A percentile compares a stretch with the other conserved stretches of the same genome.
Conservation (phyloP, 257 asterid genomes). For the Solanum sitiens region DNA sequence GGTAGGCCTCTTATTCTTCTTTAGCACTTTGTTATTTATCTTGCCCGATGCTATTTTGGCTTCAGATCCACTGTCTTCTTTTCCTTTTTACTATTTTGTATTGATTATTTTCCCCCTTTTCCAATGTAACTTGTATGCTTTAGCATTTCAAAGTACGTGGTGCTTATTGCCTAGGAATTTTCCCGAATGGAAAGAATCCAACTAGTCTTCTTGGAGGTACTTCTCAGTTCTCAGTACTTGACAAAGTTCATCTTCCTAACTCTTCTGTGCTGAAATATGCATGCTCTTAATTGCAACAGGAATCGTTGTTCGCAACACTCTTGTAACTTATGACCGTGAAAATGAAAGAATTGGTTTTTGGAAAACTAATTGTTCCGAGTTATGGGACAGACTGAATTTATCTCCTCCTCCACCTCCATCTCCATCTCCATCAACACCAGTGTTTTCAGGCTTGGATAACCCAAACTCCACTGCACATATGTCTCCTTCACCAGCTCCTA, state of each 20-base stretch:
- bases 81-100: background rate
- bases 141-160: constrained; percentile 90
- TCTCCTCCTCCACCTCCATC: constrained; percentile 8
- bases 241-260: background rate
- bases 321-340: constrained; percentile 88
- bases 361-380: constrained; percentile 93
- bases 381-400: constrained; percentile 74
- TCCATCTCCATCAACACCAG: constrained; percentile 1
- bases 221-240: background rate
- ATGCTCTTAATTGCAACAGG: constrained; percentile 26
- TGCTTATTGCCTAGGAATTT: constrained; percentile 93
- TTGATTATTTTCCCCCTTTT: background rate
- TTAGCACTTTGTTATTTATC: background rate
- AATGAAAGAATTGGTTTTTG: constrained; percentile 84
- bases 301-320: constrained; percentile 87
- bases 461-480: constrained; percentile 19
- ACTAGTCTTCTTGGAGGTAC: constrained; percentile 97
- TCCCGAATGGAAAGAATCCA: constrained; percentile 95
- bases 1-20: constrained; percentile 25
- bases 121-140: background rate
- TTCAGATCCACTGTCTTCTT: background rate
- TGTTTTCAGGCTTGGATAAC: constrained; percentile 18
- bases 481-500: constrained; percentile 54
- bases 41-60: background rate
- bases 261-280: background rate